Evolutionary conservation across 345 rosid genomes (phyloP).

Genomic region (Hirschfeldia incana): DNA sequence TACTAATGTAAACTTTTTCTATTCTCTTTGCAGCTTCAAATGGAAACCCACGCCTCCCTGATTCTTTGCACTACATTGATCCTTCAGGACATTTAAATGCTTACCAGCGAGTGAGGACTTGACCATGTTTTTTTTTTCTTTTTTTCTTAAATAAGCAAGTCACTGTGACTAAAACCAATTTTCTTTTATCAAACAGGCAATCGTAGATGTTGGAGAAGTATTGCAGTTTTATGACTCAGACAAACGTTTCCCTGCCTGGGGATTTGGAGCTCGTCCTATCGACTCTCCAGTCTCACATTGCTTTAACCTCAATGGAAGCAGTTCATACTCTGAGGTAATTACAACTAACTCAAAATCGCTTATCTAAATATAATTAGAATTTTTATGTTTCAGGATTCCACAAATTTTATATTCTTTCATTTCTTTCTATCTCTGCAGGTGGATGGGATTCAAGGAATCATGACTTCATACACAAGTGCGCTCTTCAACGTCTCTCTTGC

Average conservation of each 20-base stretch:
- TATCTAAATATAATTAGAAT: neutral
- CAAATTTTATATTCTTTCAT: neutral
- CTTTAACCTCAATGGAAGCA: constrained; percentile 89
- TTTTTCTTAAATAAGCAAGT: neutral
- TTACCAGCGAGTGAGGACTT: constrained; percentile 62
- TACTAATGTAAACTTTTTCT: neutral
- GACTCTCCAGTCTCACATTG: constrained; percentile 93
- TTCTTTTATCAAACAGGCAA: constrained; percentile 53
- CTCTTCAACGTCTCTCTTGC: constrained; percentile 91
- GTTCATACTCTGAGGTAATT: constrained; percentile 65
- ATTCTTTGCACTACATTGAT: constrained; percentile 81
- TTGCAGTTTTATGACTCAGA: constrained; percentile 87
- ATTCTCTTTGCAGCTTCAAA: constrained; percentile 72
- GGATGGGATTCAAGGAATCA: constrained; percentile 87
- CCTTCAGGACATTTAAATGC: constrained; percentile 67
- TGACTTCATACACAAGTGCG: constrained; percentile 76
- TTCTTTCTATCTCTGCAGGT: constrained; percentile 50
- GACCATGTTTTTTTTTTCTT: neutral
- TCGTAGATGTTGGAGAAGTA: constrained; percentile 82
- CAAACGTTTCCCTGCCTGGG: constrained; percentile 94
- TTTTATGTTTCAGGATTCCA: neutral
- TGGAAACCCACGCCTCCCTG: constrained; percentile 87
- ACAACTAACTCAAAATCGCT: neutral
- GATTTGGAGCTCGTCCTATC: constrained; percentile 96
- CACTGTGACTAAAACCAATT: constrained; percentile 21